These are phyloP conservation scores for Plasmodium malariae DNA, from an alignment of 169 alveolate genomes.

Conservation along the genomic window DNA sequence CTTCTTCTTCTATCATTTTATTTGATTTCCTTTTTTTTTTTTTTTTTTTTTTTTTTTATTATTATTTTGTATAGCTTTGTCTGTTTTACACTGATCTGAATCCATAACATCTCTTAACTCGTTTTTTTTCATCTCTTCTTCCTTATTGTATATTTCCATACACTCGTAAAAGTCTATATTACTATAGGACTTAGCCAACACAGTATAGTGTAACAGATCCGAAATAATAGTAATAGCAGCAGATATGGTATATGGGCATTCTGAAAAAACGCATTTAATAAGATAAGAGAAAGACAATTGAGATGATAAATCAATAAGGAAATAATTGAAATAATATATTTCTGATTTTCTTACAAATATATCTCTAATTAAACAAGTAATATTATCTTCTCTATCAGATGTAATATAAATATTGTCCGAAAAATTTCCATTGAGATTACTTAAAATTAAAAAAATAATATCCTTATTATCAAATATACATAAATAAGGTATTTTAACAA, in stretches of 20 bases:
- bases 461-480: conserved; percentile 55
- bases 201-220: conserved; percentile 42
- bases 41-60: conserved; percentile 1
- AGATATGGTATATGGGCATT: conserved; percentile 53
- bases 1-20: conserved; percentile 22
- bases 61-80: too few species aligned
- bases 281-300: conserved; percentile 41
- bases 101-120: conserved; percentile 13
- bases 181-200: conserved; percentile 32
- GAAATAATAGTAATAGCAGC: conserved; percentile 71
- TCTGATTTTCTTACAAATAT: conserved; percentile 57
- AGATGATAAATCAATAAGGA: conserved; percentile 40
- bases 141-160: conserved; percentile 41
- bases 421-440: conserved; percentile 57
- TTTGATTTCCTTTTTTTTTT: conserved; percentile 39
- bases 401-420: conserved; percentile 10
- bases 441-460: conserved; percentile 35
- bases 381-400: conserved; percentile 62
- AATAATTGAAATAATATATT: conserved; percentile 71
- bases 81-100: not conserved
- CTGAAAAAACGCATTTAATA: conserved; percentile 57
- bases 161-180: conserved; percentile 61
- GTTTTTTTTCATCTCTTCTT: conserved; percentile 27
- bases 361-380: conserved; percentile 66
- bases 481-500: conserved; percentile 55